Base-by-base conservation (phyloP, 768 basidiomycete genomes). In the Pleurotus pulmonarius region DNA sequence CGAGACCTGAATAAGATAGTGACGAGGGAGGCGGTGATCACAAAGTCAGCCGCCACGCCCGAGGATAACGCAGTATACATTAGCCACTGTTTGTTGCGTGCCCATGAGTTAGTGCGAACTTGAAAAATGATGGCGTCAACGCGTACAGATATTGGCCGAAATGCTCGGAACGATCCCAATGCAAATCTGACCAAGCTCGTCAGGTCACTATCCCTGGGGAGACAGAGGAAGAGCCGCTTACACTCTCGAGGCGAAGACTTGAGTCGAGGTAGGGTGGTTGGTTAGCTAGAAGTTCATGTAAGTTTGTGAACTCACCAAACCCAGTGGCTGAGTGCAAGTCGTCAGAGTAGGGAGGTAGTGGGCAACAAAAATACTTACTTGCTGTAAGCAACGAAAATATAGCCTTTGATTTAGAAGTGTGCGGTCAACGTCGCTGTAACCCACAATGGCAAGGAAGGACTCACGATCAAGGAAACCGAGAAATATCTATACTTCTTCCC, bases 1-100 rank as follows among this genome's bases (percentile, higher is more conserved):
- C 49, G 43, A 78, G 48, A 55, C 63, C 88, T 8, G 65, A 66
- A 52, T 77, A 76, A 59, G 80, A 85, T 51, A 84, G 87, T 59
- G 71, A 77, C 56, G 72, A 74, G 3, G 86, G 85, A 2, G 63
- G 73, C 52, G 82, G 81, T 56, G 86, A 90, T 58, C 81, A 75
- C 64, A 73, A 94, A 43, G 72, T 85, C 79, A 1, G 78, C 75
- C 6, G 77, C 60, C 0, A 79, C 78, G 1, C 75, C 76, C 47
- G 66, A 63, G 34, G 62, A 67, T 3, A 73, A 59, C 7, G 69
- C 64, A 8, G 58, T 58, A 46, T 73, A 72, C 49, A 73, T 56
- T 9, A 70, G 60, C 55, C 64, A 67, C 71, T 70, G 20, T 20
- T 1, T 20, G 20, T 20, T 20, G 20, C 20, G 24, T 3, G 39